Percentiles rank a stretch among this genome's conserved stretches.
Conservation (phyloP, 176 grass and related monocot genomes). For the Neostapfia colusana region DNA sequence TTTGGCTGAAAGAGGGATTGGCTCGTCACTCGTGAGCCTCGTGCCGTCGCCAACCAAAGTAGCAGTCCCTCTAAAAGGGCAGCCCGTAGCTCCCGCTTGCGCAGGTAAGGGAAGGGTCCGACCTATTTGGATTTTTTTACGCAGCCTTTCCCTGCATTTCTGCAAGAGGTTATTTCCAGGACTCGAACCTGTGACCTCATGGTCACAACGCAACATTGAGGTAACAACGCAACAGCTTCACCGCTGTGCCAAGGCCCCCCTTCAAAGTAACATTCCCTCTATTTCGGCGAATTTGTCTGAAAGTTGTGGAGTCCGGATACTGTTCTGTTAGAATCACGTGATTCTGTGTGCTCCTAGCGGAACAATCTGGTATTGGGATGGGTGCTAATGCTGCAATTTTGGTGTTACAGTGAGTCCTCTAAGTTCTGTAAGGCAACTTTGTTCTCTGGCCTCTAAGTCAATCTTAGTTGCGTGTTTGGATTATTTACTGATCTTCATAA, state of each 20-base stretch:
- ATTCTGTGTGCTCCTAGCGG: background rate
- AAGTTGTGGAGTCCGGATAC: background rate
- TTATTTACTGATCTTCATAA: background rate
- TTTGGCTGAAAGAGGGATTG: background rate
- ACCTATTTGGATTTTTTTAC: too few species aligned
- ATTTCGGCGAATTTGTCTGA: background rate
- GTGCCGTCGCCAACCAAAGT: background rate
- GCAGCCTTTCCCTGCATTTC: too few species aligned
- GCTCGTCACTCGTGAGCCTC: background rate
- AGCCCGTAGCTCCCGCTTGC: too few species aligned
- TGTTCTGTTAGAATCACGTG: background rate
- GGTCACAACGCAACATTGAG: too few species aligned
- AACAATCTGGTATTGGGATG: background rate
- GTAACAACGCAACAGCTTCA: too few species aligned
- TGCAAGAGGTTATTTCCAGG: too few species aligned
- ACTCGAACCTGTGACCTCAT: too few species aligned
- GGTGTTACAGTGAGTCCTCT: slow-evolving; percentile 6
- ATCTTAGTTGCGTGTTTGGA: slow-evolving; percentile 21
- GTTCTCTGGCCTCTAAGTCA: background rate
- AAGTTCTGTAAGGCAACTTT: background rate
- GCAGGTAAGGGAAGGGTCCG: too few species aligned
- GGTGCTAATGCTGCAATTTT: background rate
- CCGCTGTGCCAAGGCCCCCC: too few species aligned
- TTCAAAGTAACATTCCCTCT: too few species aligned
- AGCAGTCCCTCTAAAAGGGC: too few species aligned